Evolutionary conservation across 2,329 filamentous ascomycete species (phyloP), one percentile per base, ranked within the genome.

Genomic region (Scytalidium lignicola): DNA sequence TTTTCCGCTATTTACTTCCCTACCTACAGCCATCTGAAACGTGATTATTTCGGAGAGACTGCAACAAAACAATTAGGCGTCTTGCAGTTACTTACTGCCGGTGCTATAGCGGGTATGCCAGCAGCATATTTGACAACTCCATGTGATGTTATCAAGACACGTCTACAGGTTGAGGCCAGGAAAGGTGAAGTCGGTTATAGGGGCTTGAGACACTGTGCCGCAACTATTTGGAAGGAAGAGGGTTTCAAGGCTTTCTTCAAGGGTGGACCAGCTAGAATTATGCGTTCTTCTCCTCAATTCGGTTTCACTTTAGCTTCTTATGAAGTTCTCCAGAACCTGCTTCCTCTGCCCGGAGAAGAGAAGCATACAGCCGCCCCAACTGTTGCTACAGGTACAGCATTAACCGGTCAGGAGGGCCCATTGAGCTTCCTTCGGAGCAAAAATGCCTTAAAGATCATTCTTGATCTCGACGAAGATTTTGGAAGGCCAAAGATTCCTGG

Each of bases 1-100:
- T 99, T 99, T 75, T 97, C 92, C 18, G 90, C 90, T 62, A 99
- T 99, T 65, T 99, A 99, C 76, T 99, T 99, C 82, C 92, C 93
- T 2, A 86, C 90, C 19, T 99, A 99, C 75, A 88, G 82, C 67
- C 93, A 99, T 67, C 72, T 99, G 62, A 99, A 99, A 79, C 83
- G 80, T 64, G 92, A 96, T 70, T 75, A 92, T 65, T 99, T 97
- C 61, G 92, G 93, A 69, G 93, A 99, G 73, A 84, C 86, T 10
- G 76, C 78, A 5, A 88, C 84, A 50, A 90, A 96, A 74, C 93
- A 89, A 71, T 83, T 99, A 20, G 89, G 92, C 45, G 80, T 99
- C 44, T 53, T 96, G 37, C 92, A 97, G 72, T 85, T 99, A 49
- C 79, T 99, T 54, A 93, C 89, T 18, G 90, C 93, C 7, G 93